These are phyloP conservation scores for Alternaria brassicicola DNA, from an alignment of 2,329 filamentous ascomycete species.

Conservation along the genomic window DNA sequence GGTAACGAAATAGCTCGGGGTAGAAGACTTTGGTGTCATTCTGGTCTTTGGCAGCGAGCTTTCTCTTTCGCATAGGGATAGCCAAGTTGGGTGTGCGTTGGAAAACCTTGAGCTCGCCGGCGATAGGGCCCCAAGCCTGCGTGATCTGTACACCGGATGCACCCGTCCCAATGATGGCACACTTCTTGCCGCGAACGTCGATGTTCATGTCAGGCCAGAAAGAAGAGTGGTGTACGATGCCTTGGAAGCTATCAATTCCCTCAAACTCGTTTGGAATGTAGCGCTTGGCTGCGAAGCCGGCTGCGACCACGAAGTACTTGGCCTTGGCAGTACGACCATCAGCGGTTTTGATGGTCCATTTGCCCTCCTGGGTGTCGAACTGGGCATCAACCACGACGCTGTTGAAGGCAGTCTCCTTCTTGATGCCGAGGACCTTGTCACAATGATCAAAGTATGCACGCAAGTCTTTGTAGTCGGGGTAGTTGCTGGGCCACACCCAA, in stretches of 20 bases:
- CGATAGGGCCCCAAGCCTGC: slow-evolving; percentile 61
- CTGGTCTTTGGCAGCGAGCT: slow-evolving; percentile 53
- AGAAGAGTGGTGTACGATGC: slow-evolving; percentile 61
- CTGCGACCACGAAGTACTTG: slow-evolving; percentile 57
- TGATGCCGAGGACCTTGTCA: slow-evolving; percentile 59
- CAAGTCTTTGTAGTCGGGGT: slow-evolving; percentile 57
- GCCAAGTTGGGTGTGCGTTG: slow-evolving; percentile 51
- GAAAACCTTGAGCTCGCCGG: slow-evolving; percentile 60
- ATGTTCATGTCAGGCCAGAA: slow-evolving; percentile 60
- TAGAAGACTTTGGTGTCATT: slow-evolving; percentile 46
- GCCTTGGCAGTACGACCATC: slow-evolving; percentile 56
- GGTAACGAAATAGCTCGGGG: slow-evolving; percentile 53
- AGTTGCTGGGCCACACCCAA: slow-evolving; percentile 61
- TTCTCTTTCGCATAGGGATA: background rate
- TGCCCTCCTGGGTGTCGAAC: slow-evolving; percentile 52
- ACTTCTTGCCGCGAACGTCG: slow-evolving; percentile 59
- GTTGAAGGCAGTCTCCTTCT: slow-evolving; percentile 60
- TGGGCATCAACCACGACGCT: slow-evolving; percentile 57
- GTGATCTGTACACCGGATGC: slow-evolving; percentile 66
- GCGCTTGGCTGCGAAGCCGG: slow-evolving; percentile 61
- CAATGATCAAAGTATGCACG: slow-evolving; percentile 62
- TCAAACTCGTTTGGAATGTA: slow-evolving; percentile 61
- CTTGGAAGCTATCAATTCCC: slow-evolving; percentile 63
- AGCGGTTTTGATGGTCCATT: slow-evolving; percentile 56
- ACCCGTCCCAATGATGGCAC: slow-evolving; percentile 66